Conservation (phyloP, 1,139 yeast genomes). For the Diutina pseudorugosa region DNA sequence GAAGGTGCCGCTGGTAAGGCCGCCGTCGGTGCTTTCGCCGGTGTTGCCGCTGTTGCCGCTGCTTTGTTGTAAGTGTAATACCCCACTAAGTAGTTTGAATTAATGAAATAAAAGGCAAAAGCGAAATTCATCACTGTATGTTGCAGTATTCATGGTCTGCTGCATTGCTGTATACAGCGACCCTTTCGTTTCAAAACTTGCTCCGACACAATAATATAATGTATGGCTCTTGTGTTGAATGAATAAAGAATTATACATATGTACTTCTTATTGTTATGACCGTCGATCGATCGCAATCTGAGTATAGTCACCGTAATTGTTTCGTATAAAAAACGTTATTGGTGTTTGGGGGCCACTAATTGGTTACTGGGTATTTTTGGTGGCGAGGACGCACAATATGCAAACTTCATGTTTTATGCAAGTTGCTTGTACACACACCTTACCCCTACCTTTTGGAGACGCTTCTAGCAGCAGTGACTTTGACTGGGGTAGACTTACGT, state of each 20-base stretch:
- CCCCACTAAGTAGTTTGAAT: not conserved
- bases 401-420: not conserved
- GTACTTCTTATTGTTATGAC: not conserved
- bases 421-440: not conserved
- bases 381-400: not conserved
- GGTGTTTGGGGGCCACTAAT: not conserved
- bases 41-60: constrained; percentile 13
- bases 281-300: not conserved
- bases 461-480: not conserved
- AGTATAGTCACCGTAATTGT: not conserved
- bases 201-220: too few relatives aligned
- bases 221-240: too few relatives aligned
- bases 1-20: constrained; percentile 10
- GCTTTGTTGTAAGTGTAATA: constrained; percentile 10
- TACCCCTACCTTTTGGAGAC: not conserved
- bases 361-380: not conserved
- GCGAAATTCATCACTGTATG: not conserved
- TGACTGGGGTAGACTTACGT: not conserved
- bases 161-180: too few relatives aligned
- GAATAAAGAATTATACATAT: not conserved
- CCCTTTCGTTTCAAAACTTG: too few relatives aligned
- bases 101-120: not conserved
- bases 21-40: constrained; percentile 12
- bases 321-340: not conserved
- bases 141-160: too few relatives aligned